These are phyloP conservation scores for Termitomyces titanicus DNA, from an alignment of 768 basidiomycete species.

Conservation along the genomic window DNA sequence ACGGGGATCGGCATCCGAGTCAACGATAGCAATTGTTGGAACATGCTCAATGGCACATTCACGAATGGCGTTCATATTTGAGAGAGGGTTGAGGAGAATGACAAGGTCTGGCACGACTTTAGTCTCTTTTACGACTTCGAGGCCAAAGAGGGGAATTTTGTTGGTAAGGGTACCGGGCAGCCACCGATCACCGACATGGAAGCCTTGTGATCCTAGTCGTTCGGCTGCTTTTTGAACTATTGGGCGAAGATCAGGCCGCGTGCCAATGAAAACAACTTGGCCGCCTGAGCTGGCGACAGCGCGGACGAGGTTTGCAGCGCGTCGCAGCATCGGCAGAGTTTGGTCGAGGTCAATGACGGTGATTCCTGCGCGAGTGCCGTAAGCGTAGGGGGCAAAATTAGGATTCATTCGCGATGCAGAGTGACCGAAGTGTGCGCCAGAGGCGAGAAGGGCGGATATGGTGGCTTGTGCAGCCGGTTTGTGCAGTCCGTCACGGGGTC, in stretches of 20 bases:
- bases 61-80: slow-evolving; percentile 81
- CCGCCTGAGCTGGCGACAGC: slow-evolving; percentile 80
- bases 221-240: slow-evolving; percentile 76
- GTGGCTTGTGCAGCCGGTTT: slow-evolving; percentile 70
- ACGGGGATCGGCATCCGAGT: slow-evolving; percentile 94
- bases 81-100: slow-evolving; percentile 86
- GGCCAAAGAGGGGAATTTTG: slow-evolving; percentile 68
- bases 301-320: slow-evolving; percentile 84
- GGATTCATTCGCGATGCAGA: slow-evolving; percentile 80
- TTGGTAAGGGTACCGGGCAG: slow-evolving; percentile 95
- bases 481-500: slow-evolving; percentile 68
- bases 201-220: slow-evolving; percentile 77
- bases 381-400: slow-evolving; percentile 88
- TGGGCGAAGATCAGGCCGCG: slow-evolving; percentile 72
- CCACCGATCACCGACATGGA: slow-evolving; percentile 86
- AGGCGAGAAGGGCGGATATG: slow-evolving; percentile 84
- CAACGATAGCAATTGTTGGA: slow-evolving; percentile 92
- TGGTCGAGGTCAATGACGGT: slow-evolving; percentile 95
- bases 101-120: slow-evolving; percentile 81
- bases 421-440: slow-evolving; percentile 95
- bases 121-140: slow-evolving; percentile 45
- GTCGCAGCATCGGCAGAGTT: slow-evolving; percentile 86
- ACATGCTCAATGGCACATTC: slow-evolving; percentile 89
- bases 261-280: slow-evolving; percentile 87
- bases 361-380: slow-evolving; percentile 85